phyloP scores from a whole-genome alignment of 148 eudicot species.

The Oxyria digyna region DNA sequence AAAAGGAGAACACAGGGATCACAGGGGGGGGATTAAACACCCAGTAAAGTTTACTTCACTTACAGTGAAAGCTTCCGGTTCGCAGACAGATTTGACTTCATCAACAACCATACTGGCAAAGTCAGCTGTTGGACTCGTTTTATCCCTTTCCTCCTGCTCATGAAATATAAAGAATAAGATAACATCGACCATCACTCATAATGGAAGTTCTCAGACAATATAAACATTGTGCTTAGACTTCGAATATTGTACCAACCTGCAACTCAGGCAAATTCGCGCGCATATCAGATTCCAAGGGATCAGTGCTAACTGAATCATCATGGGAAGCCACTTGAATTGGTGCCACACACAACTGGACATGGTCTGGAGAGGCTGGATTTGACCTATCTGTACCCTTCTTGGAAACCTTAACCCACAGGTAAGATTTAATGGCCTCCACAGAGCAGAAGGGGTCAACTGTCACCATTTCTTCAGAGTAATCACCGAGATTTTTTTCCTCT shows the following conservation, averaged over 20 bases:
- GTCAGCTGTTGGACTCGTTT: background rate
- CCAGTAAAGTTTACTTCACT: background rate
- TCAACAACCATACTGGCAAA: background rate
- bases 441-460: slow-evolving; percentile 74
- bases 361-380: slow-evolving; percentile 18
- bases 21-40: background rate
- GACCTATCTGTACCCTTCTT: slow-evolving; percentile 17
- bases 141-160: slow-evolving; percentile 7
- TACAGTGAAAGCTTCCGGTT: background rate
- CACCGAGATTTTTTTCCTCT: slow-evolving; percentile 43
- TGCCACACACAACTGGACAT: slow-evolving; percentile 12
- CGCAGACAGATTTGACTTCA: background rate
- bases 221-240: background rate
- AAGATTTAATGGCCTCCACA: slow-evolving; percentile 58
- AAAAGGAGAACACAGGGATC: background rate
- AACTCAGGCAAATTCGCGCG: slow-evolving; percentile 24
- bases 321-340: slow-evolving; percentile 18
- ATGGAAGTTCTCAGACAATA: background rate
- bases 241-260: slow-evolving; percentile 36
- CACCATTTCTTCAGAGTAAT: slow-evolving; percentile 42
- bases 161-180: background rate
- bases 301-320: slow-evolving; percentile 22
- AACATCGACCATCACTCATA: background rate
- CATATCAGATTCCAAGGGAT: slow-evolving; percentile 22
- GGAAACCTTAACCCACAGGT: slow-evolving; percentile 46